Evolutionary conservation across 2,329 filamentous ascomycete species (phyloP), one percentile per base, ranked within the genome.

Genomic region (Ambrosiella cleistominuta): DNA sequence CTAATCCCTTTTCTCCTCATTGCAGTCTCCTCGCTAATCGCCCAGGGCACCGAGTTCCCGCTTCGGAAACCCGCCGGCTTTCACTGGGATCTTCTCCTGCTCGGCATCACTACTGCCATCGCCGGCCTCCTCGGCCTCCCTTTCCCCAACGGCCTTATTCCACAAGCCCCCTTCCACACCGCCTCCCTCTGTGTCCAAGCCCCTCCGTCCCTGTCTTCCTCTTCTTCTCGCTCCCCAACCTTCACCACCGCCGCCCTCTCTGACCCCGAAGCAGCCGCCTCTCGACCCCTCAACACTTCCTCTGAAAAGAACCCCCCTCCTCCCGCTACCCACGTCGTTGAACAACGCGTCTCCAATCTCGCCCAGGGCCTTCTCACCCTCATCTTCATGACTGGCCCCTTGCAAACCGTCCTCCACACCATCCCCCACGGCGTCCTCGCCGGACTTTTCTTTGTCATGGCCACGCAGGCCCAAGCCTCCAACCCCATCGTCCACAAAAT

Each of bases 371-470:
- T 91, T 0, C 73, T 91, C 2, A 88, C 86, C 0, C 76, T 91
- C 3, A 84, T 84, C 50, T 88, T 86, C 60, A 90, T 90, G 85
- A 79, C 81, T 0, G 82, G 83, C 0, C 86, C 86, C 0, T 72
- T 91, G 1, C 77, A 91, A 1, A 71, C 82, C 17, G 85, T 89
- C 13, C 72, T 91, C 8, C 83, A 88, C 64, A 76, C 88, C 8
- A 86, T 91, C 63, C 87, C 86, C 0, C 85, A 89, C 66, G 85
- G 82, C 61, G 85, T 90, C 1, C 77, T 91, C 58, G 86, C 86
- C 0, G 86, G 86, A 0, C 75, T 91, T 35, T 91, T 91, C 74
- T 90, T 90, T 70, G 79, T 88, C 66, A 90, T 91, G 86, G 86
- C 86, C 47, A 75, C 87, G 61, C 84, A 90, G 70, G 86, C 86